Base-by-base conservation (phyloP, 2,329 filamentous ascomycete genomes). In the Sclerotinia trifoliorum region DNA sequence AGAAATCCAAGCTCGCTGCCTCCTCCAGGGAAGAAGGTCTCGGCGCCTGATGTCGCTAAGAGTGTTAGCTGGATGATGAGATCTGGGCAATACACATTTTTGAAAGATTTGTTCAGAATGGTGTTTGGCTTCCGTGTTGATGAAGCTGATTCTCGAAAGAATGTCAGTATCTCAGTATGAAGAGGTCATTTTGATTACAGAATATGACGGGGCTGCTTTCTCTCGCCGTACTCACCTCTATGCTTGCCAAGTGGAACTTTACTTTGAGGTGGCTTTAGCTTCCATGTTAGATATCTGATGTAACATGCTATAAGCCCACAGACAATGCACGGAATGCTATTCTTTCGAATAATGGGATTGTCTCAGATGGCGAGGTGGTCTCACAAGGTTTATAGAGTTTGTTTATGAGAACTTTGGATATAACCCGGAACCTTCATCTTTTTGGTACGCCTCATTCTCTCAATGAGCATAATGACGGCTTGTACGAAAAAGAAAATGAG, bases 91-190 rank as follows among this genome's bases (percentile, higher is more conserved):
- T 95, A 95, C 78, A 82, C 82, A 11, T 97, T 94, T 83, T 81
- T 97, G 71, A 84, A 88, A 62, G 93, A 97, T 74, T 82, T 97
- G 19, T 97, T 92, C 80, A 86, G 87, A 65, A 83, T 94, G 52
- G 93, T 97, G 3, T 96, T 96, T 78, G 91, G 92, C 4, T 94
- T 94, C 75, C 86, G 90, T 60, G 80, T 93, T 21, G 92, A 97
- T 67, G 93, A 97, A 74, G 89, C 87, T 0, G 87, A 90, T 58
- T 81, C 83, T 66, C 83, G 89, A 71, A 90, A 91, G 75, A 86
- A 84, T 68, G 82, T 89, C 60, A 87, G 84, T 70, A 89, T 91
- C 69, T 80, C 80, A 24, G 82, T 89, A 24, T 88, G 70, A 76
- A 46, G n/a, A 51, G 11, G 17, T 24, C n/a, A 8, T n/a, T 13